Percentiles rank a stretch among this genome's conserved stretches.
Conservation (phyloP, 2,329 filamentous ascomycete genomes). For the Penicillium nordicum region DNA sequence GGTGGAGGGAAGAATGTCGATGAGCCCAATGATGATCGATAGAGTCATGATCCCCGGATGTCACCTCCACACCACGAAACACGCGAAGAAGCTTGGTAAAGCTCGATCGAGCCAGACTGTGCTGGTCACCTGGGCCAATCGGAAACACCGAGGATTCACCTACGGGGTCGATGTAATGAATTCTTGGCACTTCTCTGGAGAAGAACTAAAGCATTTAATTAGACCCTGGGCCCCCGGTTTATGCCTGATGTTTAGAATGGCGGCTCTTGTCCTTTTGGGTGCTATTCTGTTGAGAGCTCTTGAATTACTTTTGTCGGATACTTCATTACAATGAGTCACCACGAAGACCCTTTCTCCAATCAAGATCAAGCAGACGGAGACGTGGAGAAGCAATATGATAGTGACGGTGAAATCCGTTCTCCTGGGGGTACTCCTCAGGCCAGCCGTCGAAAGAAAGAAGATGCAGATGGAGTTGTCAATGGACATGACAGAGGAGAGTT, state of each 20-base stretch:
- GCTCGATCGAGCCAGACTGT: slow-evolving; percentile 9
- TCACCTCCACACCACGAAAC: slow-evolving; percentile 21
- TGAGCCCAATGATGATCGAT: slow-evolving; percentile 14
- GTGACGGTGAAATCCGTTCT: slow-evolving; percentile 11
- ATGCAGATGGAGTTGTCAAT: slow-evolving; percentile 5
- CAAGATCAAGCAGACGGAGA: slow-evolving; percentile 9
- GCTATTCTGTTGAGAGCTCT: not conserved
- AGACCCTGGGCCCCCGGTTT: not conserved
- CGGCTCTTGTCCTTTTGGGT: not conserved
- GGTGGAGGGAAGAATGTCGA: slow-evolving; percentile 4
- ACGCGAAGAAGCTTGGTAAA: slow-evolving; percentile 12
- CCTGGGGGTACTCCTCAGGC: slow-evolving; percentile 11
- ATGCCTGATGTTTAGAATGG: not conserved
- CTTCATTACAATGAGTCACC: slow-evolving; percentile 11
- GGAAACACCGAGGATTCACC: slow-evolving; percentile 6
- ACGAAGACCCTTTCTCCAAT: slow-evolving; percentile 2
- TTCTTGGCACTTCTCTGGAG: not conserved
- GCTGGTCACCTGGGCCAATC: slow-evolving; percentile 17
- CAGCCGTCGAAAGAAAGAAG: slow-evolving; percentile 11
- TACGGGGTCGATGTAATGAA: not conserved
- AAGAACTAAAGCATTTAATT: slow-evolving; percentile 2
- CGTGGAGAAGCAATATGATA: slow-evolving; percentile 19
- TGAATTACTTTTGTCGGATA: not conserved
- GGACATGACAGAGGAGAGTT: slow-evolving; percentile 37
- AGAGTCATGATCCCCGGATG: slow-evolving; percentile 24